These are phyloP conservation scores for Phytopythium cucurbitacearum DNA, from an alignment of 352 stramenopile genomes.

Conservation along the genomic window DNA sequence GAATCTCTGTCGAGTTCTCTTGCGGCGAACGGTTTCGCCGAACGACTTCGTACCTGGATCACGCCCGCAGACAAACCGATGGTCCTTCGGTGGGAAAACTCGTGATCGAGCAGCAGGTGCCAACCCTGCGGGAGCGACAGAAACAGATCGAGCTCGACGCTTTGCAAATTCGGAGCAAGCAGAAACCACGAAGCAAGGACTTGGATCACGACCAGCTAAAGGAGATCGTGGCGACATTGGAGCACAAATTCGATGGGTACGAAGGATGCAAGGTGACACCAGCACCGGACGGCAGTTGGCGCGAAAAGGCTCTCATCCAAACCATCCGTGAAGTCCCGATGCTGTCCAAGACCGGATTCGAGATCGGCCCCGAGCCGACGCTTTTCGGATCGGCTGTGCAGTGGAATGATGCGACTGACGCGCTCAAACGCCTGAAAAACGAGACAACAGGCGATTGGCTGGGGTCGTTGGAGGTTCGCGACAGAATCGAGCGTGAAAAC, in stretches of 20 bases:
- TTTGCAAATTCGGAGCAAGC: slow-evolving; percentile 68
- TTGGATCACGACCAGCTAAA: slow-evolving; percentile 54
- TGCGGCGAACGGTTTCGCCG: slow-evolving; percentile 70
- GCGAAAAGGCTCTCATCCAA: slow-evolving; percentile 33
- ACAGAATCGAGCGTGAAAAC: slow-evolving; percentile 50
- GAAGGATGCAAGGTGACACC: slow-evolving; percentile 57
- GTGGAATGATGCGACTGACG: slow-evolving; percentile 29
- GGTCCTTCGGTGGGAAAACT: slow-evolving; percentile 51
- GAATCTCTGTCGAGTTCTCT: slow-evolving; percentile 56
- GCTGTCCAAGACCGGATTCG: slow-evolving; percentile 49
- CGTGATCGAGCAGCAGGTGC: slow-evolving; percentile 44
- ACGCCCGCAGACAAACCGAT: slow-evolving; percentile 29
- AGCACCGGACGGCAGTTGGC: slow-evolving; percentile 60
- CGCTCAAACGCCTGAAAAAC: slow-evolving; percentile 46
- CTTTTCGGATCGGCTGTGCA: slow-evolving; percentile 45
- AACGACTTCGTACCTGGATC: slow-evolving; percentile 67
- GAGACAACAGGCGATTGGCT: slow-evolving; percentile 52
- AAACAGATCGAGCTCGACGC: slow-evolving; percentile 65
- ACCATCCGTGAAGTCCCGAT: slow-evolving; percentile 65
- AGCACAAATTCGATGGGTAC: slow-evolving; percentile 75
- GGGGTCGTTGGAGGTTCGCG: slow-evolving; percentile 57
- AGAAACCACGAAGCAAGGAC: slow-evolving; percentile 68
- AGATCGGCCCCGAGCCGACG: slow-evolving; percentile 47
- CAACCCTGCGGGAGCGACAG: slow-evolving; percentile 64
- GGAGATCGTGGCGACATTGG: slow-evolving; percentile 51